Evolutionary conservation across 192 early-diverging fungal genomes (phyloP).

Genomic region (Mortierella antarctica): DNA sequence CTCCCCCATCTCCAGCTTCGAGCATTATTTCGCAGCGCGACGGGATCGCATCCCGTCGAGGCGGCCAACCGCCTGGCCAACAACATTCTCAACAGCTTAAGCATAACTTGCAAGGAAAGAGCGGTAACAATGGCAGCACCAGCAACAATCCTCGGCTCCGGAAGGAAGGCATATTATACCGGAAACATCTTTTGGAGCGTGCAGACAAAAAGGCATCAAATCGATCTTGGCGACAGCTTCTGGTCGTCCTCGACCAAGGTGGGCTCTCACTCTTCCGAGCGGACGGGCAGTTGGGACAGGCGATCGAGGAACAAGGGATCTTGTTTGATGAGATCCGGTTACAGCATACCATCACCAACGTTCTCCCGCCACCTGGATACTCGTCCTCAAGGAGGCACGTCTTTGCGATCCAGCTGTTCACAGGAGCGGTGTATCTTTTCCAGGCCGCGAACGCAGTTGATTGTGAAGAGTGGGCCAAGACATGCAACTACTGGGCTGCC

Average conservation of each 20-base stretch:
- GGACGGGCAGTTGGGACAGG: slow-evolving; percentile 50
- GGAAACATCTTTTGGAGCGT: slow-evolving; percentile 87
- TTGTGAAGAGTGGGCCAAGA: slow-evolving; percentile 85
- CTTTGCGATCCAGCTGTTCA: slow-evolving; percentile 86
- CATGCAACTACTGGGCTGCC: slow-evolving; percentile 96
- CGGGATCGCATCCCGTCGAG: too few species aligned
- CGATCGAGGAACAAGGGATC: slow-evolving; percentile 9
- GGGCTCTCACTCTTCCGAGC: slow-evolving; percentile 86
- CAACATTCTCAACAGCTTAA: too few species aligned
- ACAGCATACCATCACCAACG: slow-evolving; percentile 86
- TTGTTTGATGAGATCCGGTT: slow-evolving; percentile 63
- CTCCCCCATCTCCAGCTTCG: too few species aligned
- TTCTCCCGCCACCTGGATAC: slow-evolving; percentile 88
- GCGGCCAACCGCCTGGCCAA: too few species aligned
- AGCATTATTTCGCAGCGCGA: too few species aligned
- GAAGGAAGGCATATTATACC: slow-evolving; percentile 83
- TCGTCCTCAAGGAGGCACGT: slow-evolving; percentile 79
- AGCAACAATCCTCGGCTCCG: slow-evolving; percentile 39
- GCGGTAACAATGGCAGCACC: too few species aligned
- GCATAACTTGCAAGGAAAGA: too few species aligned
- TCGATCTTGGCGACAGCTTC: slow-evolving; percentile 88
- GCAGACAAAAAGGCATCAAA: slow-evolving; percentile 83
- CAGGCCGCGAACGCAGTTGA: slow-evolving; percentile 77
- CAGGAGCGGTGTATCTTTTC: slow-evolving; percentile 91
- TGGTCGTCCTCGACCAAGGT: slow-evolving; percentile 73